phyloP scores from a whole-genome alignment of 1,284 basidiomycete genomes.

The Irpex rosettiformis region DNA sequence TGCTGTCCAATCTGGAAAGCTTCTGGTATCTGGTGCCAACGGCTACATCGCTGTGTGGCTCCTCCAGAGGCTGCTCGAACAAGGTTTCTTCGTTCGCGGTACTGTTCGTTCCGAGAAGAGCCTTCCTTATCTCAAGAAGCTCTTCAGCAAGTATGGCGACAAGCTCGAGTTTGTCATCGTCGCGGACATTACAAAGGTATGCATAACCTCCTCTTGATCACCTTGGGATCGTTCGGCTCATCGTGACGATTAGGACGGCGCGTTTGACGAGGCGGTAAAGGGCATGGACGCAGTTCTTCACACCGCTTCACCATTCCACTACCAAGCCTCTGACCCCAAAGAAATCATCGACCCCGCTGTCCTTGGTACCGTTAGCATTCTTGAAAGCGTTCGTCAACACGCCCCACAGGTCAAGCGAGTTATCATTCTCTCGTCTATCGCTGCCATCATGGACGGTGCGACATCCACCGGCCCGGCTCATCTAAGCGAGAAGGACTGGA shows the following conservation, averaged over 20 bases:
- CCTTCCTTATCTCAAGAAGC: constrained; percentile 43
- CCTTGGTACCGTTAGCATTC: constrained; percentile 25
- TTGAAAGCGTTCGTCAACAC: constrained; percentile 23
- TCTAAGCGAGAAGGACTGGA: constrained; percentile 60
- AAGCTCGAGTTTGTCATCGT: constrained; percentile 50
- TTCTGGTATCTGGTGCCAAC: constrained; percentile 39
- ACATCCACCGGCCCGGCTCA: constrained; percentile 7
- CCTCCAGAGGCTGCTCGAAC: constrained; percentile 34
- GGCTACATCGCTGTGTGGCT: constrained; percentile 41
- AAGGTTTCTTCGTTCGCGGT: constrained; percentile 48
- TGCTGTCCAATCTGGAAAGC: constrained; percentile 27
- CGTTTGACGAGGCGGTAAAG: constrained; percentile 38
- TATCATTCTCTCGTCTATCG: constrained; percentile 61
- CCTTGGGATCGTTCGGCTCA: neutral
- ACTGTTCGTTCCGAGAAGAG: constrained; percentile 53
- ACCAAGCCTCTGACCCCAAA: constrained; percentile 32
- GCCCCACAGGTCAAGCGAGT: constrained; percentile 54
- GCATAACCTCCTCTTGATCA: constrained; percentile 7
- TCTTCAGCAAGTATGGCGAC: constrained; percentile 44
- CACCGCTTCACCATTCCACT: constrained; percentile 42
- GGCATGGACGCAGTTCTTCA: constrained; percentile 42
- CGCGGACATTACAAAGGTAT: constrained; percentile 51
- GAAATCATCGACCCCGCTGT: constrained; percentile 32
- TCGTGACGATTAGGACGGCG: constrained; percentile 24
- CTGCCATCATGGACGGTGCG: constrained; percentile 39